Base-by-base conservation (phyloP, 441 rosid genomes). In the Euphorbia corollata region DNA sequence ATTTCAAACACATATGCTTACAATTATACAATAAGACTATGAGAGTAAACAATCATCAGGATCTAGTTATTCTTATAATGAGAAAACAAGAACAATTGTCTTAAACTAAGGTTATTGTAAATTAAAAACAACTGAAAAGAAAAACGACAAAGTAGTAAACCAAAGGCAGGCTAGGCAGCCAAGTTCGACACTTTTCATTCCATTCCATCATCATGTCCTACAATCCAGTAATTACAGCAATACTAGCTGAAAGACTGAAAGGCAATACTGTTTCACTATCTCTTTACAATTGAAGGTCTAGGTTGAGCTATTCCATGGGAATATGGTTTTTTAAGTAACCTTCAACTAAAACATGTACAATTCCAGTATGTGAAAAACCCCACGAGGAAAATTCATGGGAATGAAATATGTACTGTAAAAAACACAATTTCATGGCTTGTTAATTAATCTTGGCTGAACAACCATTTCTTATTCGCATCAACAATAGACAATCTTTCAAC, bases 71-170 rank as follows among this genome's bases (percentile, higher is more conserved):
- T 30, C 19, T 23, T 24, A 24, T 20, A 51, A 64, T 48, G 39
- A 55, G 47, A 45, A n/a, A 56, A 32, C 30, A 38, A 22, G 47
- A 16, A 68, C 1, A 58, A 13, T 57, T 57, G 47, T n/a, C 61
- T 54, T 22, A 56, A 23, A 48, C 9, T 24, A 39, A 39, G 39
- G 54, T 16, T 6, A 36, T 5, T 5, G 41, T 36, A 6, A 12
- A 2, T 67, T 34, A 51, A 45, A 65, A 65, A 22, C 13, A 22
- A 36, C 11, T 13, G 3, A 9, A 39, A 65, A 65, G 50, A 36
- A 39, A 62, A 57, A 58, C 12, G 9, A 67, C 39, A 24, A 23
- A 18, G 63, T 13, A 12, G 8, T 39, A 57, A 67, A 57, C 43
- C 11, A 12, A 41, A 24, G 57, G 27, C 43, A 58, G 7, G 19